These are phyloP conservation scores for Kurtzmaniella quercitrusa DNA, from an alignment of 1,139 yeast genomes.

Conservation along the genomic window DNA sequence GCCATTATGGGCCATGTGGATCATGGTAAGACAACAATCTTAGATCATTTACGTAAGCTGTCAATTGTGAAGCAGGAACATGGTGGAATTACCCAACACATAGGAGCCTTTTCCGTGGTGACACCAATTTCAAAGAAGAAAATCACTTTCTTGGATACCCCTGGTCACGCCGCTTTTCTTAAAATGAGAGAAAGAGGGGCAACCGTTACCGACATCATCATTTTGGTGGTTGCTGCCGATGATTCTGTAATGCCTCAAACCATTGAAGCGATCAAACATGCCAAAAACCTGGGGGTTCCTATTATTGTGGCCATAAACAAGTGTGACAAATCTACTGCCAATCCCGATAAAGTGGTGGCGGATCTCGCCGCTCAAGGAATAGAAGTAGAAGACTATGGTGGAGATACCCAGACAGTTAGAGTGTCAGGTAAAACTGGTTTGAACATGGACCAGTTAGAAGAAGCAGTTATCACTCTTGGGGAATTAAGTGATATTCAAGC, in stretches of 20 bases:
- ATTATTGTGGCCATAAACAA: slow-evolving; percentile 90
- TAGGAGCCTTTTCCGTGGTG: slow-evolving; percentile 89
- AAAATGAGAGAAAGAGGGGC: slow-evolving; percentile 98
- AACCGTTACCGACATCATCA: slow-evolving; percentile 84
- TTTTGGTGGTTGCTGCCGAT: slow-evolving; percentile 95
- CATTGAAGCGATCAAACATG: slow-evolving; percentile 90
- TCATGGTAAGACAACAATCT: slow-evolving; percentile 94
- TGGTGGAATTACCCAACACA: slow-evolving; percentile 98
- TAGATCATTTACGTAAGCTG: slow-evolving; percentile 81
- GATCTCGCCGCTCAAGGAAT: slow-evolving; percentile 77
- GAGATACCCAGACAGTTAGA: slow-evolving; percentile 85
- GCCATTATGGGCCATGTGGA: slow-evolving; percentile 99
- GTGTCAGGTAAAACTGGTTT: slow-evolving; percentile 83
- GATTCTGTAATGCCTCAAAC: slow-evolving; percentile 99
- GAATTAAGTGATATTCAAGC: slow-evolving; percentile 80
- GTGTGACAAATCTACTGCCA: slow-evolving; percentile 76
- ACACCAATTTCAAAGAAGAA: slow-evolving; percentile 70
- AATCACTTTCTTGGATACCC: slow-evolving; percentile 92
- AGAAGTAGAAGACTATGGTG: slow-evolving; percentile 90
- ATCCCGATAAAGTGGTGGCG: slow-evolving; percentile 66
- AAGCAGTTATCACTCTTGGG: slow-evolving; percentile 79
- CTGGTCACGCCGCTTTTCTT: slow-evolving; percentile 96
- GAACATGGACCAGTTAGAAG: slow-evolving; percentile 86
- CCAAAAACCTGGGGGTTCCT: slow-evolving; percentile 78
- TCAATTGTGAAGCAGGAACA: slow-evolving; percentile 79